Evolutionary conservation across 805 yeast genomes (phyloP).

Genomic region (Ogataea allantospora): DNA sequence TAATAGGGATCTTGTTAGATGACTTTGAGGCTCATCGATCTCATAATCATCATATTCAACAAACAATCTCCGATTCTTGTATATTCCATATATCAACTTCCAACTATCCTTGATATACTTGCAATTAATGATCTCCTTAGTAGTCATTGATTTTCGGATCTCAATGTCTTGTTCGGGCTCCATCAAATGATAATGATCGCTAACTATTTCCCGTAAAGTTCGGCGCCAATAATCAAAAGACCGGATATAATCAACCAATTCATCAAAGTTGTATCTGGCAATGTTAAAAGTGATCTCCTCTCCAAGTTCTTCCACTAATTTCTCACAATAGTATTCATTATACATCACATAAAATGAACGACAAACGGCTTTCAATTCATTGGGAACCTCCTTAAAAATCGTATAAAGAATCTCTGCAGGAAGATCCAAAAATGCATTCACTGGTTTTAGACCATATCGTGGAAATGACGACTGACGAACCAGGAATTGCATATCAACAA

Average conservation of each 20-base stretch:
- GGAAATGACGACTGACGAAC: slow-evolving; percentile 16
- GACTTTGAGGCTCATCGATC: slow-evolving; percentile 48
- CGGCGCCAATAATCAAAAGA: slow-evolving; percentile 38
- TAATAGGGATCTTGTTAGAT: slow-evolving; percentile 35
- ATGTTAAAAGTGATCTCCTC: slow-evolving; percentile 23
- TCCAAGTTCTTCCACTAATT: slow-evolving; percentile 33
- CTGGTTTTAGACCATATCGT: slow-evolving; percentile 12
- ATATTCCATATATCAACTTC: slow-evolving; percentile 49
- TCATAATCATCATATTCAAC: slow-evolving; percentile 41
- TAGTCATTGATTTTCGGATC: slow-evolving; percentile 16
- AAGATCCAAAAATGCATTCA: slow-evolving; percentile 23
- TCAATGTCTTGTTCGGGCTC: slow-evolving; percentile 21
- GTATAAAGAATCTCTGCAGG: slow-evolving; percentile 31
- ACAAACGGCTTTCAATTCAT: slow-evolving; percentile 31
- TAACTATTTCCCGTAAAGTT: slow-evolving; percentile 26
- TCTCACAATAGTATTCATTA: slow-evolving; percentile 46
- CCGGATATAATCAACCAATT: slow-evolving; percentile 30
- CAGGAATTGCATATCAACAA: slow-evolving; percentile 12
- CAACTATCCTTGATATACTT: slow-evolving; percentile 51
- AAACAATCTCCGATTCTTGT: slow-evolving; percentile 51
- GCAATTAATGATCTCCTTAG: slow-evolving; percentile 25
- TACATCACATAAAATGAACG: slow-evolving; percentile 43
- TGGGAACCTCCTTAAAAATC: slow-evolving; percentile 30
- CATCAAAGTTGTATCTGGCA: slow-evolving; percentile 24
- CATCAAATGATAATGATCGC: slow-evolving; percentile 21